Evolutionary conservation across 352 stramenopile species (phyloP), one percentile per base, ranked within the genome.

Genomic region (Pythium utonaiense): DNA sequence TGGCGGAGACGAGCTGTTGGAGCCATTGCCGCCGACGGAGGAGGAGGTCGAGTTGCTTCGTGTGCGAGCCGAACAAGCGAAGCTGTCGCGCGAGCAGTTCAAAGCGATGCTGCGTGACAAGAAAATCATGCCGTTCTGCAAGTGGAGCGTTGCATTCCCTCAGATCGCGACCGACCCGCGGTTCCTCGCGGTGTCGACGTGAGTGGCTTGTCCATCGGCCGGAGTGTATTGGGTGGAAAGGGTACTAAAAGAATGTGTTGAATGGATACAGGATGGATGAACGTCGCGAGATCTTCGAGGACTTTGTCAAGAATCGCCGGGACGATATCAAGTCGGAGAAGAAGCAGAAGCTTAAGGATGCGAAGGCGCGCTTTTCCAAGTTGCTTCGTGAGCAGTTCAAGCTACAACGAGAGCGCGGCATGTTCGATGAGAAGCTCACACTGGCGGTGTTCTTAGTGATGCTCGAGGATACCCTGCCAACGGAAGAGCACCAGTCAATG

Each of bases 61-160:
- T 5, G 49, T 58, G 13, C 65, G 77, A 21, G 75, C 52, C 3
- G 71, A 73, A 36, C 70, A 91, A 22, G 53, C 67, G 14, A 76
- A 86, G 55, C 64, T 70, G n/a, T 50, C 78, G 71, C 9, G 45
- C 17, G 74, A 88, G 27, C 71, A 78, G 30, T 94, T 92, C 45
- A 64, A 72, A 8, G 62, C 75, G 25, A 87, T 94, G 84, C 62
- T 94, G 51, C 75, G 82, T 28, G 80, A 92, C 52, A 92, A 92
- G 64, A 87, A 84, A 53, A 89, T 94, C 56, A 91, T 94, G 80
- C 84, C 84, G 42, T 85, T 90, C 31, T 82, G 67, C 53, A 91
- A 91, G 53, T 94, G 84, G 84, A 89, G 81, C 42, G 84, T 89
- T 12, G 84, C 81, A 28, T 68, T 94, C 31, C 82, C 84, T 6